Evolutionary conservation across 176 grass and related monocot genomes (phyloP).

Genomic region (Zoysia pacifica): DNA sequence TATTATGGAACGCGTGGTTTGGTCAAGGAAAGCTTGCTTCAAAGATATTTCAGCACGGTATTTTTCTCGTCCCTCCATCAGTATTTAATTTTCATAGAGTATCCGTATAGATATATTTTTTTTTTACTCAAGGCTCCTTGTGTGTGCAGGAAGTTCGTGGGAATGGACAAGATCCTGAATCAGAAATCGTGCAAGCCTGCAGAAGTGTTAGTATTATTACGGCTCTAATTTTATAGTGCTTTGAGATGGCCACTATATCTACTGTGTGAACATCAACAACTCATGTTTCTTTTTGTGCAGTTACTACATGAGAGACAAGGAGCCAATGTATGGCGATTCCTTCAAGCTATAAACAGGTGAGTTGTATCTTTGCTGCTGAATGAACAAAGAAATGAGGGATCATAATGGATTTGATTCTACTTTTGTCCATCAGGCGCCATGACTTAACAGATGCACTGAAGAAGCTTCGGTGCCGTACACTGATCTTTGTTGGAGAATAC

Average conservation of each 20-base stretch:
- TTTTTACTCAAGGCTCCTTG: constrained; percentile 20
- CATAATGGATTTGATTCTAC: constrained; percentile 3
- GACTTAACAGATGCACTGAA: constrained; percentile 77
- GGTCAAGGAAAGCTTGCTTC: constrained; percentile 87
- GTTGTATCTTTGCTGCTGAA: constrained; percentile 25
- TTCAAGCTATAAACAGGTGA: constrained; percentile 85
- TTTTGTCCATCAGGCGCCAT: constrained; percentile 54
- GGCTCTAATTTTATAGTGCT: neutral
- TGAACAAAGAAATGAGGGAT: neutral
- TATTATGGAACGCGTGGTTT: constrained; percentile 89
- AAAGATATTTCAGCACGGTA: constrained; percentile 97
- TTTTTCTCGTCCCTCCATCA: neutral
- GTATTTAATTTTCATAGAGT: constrained; percentile 1
- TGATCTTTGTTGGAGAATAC: constrained; percentile 91
- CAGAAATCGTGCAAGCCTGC: constrained; percentile 92
- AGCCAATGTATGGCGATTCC: constrained; percentile 81
- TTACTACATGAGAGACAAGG: constrained; percentile 84
- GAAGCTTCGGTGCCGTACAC: constrained; percentile 81
- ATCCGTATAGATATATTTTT: neutral
- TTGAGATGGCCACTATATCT: constrained; percentile 1
- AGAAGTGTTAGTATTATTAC: constrained; percentile 75
- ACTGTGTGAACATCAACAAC: neutral
- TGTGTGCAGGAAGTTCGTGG: constrained; percentile 76
- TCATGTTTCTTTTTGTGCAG: constrained; percentile 46
- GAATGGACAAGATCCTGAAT: constrained; percentile 75